A percentile compares a stretch with the other conserved stretches of the same genome.
phyloP scores from a whole-genome alignment of 139 green algal genomes.

The Astrephomene gubernaculifera region DNA sequence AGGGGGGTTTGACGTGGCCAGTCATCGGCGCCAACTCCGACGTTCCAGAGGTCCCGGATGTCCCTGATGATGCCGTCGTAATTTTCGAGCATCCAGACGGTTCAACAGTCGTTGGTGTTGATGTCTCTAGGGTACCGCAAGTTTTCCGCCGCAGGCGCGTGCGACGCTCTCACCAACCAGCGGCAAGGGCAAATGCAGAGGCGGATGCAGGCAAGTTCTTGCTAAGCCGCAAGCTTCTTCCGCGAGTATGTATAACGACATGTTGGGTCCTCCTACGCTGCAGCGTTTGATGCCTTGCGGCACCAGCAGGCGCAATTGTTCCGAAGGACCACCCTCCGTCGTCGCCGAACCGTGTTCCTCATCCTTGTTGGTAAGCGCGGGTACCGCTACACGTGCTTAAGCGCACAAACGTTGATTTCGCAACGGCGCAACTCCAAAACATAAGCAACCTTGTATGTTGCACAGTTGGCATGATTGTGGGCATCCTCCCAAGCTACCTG shows the following conservation, averaged over 20 bases:
- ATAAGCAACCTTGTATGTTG: background rate
- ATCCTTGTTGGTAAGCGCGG: background rate
- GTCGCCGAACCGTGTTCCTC: background rate
- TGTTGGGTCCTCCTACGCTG: background rate
- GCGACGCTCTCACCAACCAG: background rate
- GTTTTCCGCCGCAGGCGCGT: background rate
- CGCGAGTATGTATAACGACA: background rate
- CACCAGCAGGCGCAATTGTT: conserved; percentile 7
- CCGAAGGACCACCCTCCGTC: background rate
- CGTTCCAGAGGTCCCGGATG: background rate
- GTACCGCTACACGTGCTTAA: background rate
- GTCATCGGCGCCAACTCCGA: background rate
- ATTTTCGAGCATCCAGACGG: conserved; percentile 18
- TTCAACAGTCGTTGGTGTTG: conserved; percentile 2
- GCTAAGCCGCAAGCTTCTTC: background rate
- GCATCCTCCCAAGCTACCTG: background rate
- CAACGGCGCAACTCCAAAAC: background rate
- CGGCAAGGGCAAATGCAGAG: background rate
- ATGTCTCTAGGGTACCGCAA: background rate
- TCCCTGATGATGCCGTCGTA: background rate
- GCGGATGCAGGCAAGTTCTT: background rate
- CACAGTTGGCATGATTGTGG: background rate
- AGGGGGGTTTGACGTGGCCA: background rate
- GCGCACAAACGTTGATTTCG: background rate
- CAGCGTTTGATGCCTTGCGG: background rate